Conservation (phyloP, 768 basidiomycete species). For the Boletus sp. region DNA sequence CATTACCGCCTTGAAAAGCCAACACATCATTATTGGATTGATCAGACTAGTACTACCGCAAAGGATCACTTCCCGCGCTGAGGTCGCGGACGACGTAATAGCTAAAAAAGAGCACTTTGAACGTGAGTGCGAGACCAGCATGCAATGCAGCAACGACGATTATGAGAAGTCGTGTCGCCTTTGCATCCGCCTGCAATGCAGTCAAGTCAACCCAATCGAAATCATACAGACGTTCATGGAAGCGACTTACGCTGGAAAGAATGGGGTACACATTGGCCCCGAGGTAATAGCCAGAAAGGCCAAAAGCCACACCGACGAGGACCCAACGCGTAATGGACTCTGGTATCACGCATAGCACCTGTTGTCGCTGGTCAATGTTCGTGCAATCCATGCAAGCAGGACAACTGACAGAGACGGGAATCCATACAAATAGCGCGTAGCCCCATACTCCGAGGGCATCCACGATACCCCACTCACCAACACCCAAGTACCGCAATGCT, state of each 20-base stretch:
- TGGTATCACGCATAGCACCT: slow-evolving; percentile 86
- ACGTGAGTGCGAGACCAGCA: slow-evolving; percentile 73
- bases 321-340: slow-evolving; percentile 80
- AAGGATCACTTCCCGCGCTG: slow-evolving; percentile 24
- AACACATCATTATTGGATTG: neutral
- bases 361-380: slow-evolving; percentile 1
- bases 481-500: slow-evolving; percentile 78
- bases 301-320: slow-evolving; percentile 68
- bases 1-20: neutral
- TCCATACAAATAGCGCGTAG: slow-evolving; percentile 83
- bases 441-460: slow-evolving; percentile 83
- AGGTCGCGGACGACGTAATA: slow-evolving; percentile 47
- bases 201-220: neutral
- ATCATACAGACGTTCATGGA: neutral
- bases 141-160: slow-evolving; percentile 74
- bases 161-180: slow-evolving; percentile 79
- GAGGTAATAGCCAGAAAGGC: slow-evolving; percentile 85
- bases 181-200: slow-evolving; percentile 70
- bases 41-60: slow-evolving; percentile 12
- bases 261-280: slow-evolving; percentile 84
- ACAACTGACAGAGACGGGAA: slow-evolving; percentile 71
- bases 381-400: neutral
- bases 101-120: slow-evolving; percentile 71
- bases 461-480: slow-evolving; percentile 85
- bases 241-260: slow-evolving; percentile 65